Base-by-base conservation (phyloP, 441 rosid genomes). In the Capsella rubella region DNA sequence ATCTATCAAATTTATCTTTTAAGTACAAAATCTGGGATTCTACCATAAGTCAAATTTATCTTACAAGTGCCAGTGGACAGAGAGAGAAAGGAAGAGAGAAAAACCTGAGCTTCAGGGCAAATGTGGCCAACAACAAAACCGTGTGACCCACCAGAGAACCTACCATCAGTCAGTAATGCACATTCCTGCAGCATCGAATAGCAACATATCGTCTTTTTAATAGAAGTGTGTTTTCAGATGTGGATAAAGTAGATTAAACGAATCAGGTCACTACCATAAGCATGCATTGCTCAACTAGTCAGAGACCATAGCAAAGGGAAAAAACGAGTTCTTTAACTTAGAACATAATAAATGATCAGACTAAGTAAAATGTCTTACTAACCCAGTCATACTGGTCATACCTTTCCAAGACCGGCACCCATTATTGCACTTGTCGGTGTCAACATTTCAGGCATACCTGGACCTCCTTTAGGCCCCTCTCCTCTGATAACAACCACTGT, bases 401-500 rank as follows among this genome's bases (percentile, higher is more conserved):
- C 99, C 99, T 95, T 95, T 58, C 99, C 99, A 72, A 95, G 98
- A 76, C 98, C 97, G n/a, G 99, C 97, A 66, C 98, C 99, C 97
- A 90, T 95, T 63, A 95, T 95, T 35, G 92, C 99, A 85, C 99
- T 95, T 53, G 99, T 95, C 43, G 99, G 98, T 31, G 99, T 89
- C 82, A 95, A 85, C 99, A 92, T 95, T 83, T 95, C 99, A 66
- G 97, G 90, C 97, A 95, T 95, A 80, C 99, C 99, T 43, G 98
- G 99, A 50, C 99, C 99, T 35, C 99, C 99, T 73, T 89, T 92
- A 39, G 99, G 99, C 45, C 99, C 99, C 74, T 95, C 99, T 79
- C 89, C 97, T 85, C 96, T 88, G 47, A 91, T 95, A 50, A 95
- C 87, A 35, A 92, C 87, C 42, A 91, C 99, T 82, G 86, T 95